phyloP scores from a whole-genome alignment of 148 eudicot species.

The Rhododendron molle region DNA sequence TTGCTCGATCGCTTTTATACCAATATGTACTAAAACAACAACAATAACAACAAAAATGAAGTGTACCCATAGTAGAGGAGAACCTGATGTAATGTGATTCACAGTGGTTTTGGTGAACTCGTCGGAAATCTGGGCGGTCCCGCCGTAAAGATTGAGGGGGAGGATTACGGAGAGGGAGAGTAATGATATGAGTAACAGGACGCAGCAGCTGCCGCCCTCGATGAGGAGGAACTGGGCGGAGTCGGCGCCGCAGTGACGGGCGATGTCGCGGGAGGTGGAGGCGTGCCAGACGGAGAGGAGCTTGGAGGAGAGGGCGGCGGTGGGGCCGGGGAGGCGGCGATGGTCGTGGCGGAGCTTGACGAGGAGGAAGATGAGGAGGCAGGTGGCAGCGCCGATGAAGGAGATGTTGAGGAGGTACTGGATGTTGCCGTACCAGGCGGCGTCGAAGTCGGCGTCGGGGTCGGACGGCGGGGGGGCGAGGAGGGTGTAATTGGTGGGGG shows the following conservation, averaged over 20 bases:
- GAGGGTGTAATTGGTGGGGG: conserved; percentile 1
- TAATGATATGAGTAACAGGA: conserved; percentile 39
- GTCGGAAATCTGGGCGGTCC: conserved; percentile 54
- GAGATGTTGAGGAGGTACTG: conserved; percentile 92
- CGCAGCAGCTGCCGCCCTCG: conserved; percentile 78
- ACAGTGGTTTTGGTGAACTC: conserved; percentile 76
- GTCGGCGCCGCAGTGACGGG: conserved; percentile 88
- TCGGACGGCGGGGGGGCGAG: conserved; percentile 35
- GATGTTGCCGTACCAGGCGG: conserved; percentile 87
- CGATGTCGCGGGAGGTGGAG: conserved; percentile 72
- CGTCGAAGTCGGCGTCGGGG: conserved; percentile 26
- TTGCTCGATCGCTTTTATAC: conserved; percentile 51
- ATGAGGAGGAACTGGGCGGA: conserved; percentile 87
- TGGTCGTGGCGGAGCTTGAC: conserved; percentile 93
- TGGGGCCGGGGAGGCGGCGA: conserved; percentile 74
- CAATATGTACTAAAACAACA: conserved; percentile 59
- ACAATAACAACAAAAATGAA: conserved; percentile 48
- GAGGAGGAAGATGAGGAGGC: conserved; percentile 63
- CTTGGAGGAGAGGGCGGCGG: conserved; percentile 67
- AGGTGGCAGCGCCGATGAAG: conserved; percentile 65
- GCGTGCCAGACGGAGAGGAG: conserved; percentile 98
- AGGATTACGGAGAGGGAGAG: conserved; percentile 40
- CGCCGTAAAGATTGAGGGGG: conserved; percentile 71
- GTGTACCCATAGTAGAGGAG: conserved; percentile 64
- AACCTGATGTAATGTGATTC: conserved; percentile 59